These are phyloP conservation scores for Aspergillus indologenus DNA, from an alignment of 495 filamentous ascomycete genomes.

Conservation along the genomic window DNA sequence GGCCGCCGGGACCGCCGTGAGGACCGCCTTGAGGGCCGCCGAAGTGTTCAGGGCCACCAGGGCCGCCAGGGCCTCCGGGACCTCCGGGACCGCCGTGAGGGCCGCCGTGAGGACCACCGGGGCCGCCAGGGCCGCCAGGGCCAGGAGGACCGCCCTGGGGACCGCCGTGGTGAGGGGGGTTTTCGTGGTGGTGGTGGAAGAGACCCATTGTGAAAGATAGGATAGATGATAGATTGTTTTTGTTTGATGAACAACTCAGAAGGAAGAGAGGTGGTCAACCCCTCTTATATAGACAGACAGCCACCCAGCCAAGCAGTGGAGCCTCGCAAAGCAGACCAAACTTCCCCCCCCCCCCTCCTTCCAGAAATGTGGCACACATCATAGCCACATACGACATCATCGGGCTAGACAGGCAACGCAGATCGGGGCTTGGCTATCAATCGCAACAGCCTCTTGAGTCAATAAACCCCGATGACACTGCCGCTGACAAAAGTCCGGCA, in stretches of 20 bases:
- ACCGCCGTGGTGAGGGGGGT: background rate
- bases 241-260: background rate
- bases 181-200: constrained; percentile 6
- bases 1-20: background rate
- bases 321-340: background rate
- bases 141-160: background rate
- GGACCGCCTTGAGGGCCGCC: background rate
- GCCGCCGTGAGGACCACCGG: background rate
- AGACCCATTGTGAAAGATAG: constrained; percentile 7
- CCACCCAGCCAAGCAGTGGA: background rate
- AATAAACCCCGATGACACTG: background rate
- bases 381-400: background rate
- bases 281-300: constrained; percentile 1
- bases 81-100: background rate
- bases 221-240: background rate
- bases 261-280: background rate
- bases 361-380: background rate
- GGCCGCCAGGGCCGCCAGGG: background rate
- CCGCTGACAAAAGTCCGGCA: background rate
- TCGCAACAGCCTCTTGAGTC: background rate
- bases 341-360: background rate
- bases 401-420: background rate
- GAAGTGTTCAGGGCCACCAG: background rate
- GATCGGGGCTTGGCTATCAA: background rate
- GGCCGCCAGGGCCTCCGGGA: background rate